A percentile compares a stretch with the other conserved stretches of the same genome.
Conservation (phyloP, 345 rosid genomes). For the Populus davidiana region DNA sequence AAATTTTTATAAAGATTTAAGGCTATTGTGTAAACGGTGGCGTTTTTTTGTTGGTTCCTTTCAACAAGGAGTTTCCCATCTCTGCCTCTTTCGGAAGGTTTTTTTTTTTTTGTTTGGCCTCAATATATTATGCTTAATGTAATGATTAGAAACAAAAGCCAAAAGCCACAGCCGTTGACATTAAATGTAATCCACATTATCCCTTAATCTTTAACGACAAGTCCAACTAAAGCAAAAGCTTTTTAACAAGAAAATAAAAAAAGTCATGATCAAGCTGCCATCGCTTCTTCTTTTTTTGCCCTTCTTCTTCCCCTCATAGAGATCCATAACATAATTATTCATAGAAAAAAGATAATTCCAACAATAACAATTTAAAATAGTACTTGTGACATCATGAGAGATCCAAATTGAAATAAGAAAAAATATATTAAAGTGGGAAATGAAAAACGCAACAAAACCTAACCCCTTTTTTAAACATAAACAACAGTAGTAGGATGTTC, state of each 20-base stretch:
- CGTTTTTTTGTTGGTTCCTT: too few relatives aligned
- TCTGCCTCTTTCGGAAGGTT: background rate
- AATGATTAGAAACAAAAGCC: background rate
- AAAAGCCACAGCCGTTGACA: conserved; percentile 29
- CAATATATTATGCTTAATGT: background rate
- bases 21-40: too few relatives aligned
- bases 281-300: background rate
- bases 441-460: background rate
- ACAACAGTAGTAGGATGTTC: background rate
- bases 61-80: too few relatives aligned
- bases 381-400: background rate
- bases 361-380: background rate
- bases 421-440: background rate
- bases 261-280: background rate
- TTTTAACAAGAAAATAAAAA: background rate
- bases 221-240: background rate
- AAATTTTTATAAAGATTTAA: too few relatives aligned
- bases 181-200: conserved; percentile 20
- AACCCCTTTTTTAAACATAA: background rate
- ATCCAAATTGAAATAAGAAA: background rate
- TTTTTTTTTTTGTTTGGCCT: too few relatives aligned
- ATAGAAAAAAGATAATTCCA: background rate
- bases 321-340: background rate
- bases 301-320: too few relatives aligned
- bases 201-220: background rate